A percentile compares a stretch with the other conserved stretches of the same genome.
These are phyloP conservation scores for Serendipita sp. DNA, from an alignment of 1,284 basidiomycete species.

Conservation along the genomic window DNA sequence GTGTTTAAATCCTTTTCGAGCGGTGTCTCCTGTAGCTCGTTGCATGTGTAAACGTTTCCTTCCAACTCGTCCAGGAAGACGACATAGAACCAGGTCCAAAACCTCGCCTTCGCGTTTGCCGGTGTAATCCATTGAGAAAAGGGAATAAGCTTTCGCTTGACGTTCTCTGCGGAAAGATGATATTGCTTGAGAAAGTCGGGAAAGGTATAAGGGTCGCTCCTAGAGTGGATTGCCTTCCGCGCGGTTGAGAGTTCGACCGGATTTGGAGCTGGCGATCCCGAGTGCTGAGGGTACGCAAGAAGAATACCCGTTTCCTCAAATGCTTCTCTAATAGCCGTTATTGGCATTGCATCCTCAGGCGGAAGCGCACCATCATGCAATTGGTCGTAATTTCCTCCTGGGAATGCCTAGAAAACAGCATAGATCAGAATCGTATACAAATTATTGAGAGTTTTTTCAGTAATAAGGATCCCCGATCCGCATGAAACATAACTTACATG, in stretches of 20 bases:
- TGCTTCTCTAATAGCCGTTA: constrained; percentile 56
- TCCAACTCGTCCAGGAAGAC: background rate
- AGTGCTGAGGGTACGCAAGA: constrained; percentile 30
- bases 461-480: background rate
- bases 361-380: constrained; percentile 32
- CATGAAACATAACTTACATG: constrained; percentile 32
- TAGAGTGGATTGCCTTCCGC: constrained; percentile 41
- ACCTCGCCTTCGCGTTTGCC: constrained; percentile 32
- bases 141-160: constrained; percentile 32
- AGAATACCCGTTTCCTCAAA: constrained; percentile 60
- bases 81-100: background rate
- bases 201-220: constrained; percentile 30
- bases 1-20: constrained; percentile 34
- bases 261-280: background rate
- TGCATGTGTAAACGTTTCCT: constrained; percentile 26
- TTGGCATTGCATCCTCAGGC: constrained; percentile 19
- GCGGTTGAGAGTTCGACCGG: constrained; percentile 30
- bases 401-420: constrained; percentile 42
- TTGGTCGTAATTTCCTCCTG: constrained; percentile 51
- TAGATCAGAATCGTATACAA: background rate
- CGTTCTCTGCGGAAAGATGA: constrained; percentile 29
- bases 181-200: constrained; percentile 36
- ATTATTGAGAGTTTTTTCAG: background rate
- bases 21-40: constrained; percentile 38
- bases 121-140: constrained; percentile 64